These are phyloP conservation scores for Symbiodinium pilosum DNA, from an alignment of 73 alveolate genomes.

Conservation along the genomic window DNA sequence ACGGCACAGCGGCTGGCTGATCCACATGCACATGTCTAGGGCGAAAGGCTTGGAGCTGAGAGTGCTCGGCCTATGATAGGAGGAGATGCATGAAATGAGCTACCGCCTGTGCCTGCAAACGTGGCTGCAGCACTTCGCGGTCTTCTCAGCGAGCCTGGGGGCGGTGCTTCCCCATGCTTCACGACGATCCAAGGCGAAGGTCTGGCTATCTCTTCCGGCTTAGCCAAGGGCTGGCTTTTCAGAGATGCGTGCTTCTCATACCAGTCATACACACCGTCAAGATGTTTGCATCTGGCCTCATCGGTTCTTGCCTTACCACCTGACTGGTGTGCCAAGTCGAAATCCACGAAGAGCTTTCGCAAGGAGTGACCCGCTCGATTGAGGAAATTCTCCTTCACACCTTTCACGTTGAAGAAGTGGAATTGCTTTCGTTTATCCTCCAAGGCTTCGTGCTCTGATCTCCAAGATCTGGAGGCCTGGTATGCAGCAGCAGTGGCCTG, in stretches of 20 bases:
- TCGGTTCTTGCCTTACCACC: conserved; percentile 46
- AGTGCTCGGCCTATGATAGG: neutral
- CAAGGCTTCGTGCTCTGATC: conserved; percentile 16
- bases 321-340: conserved; percentile 65
- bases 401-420: conserved; percentile 16
- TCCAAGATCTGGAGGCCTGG: neutral
- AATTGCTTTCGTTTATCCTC: conserved; percentile 7
- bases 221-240: neutral
- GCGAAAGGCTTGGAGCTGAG: neutral
- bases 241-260: conserved; percentile 10
- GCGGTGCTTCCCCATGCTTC: neutral
- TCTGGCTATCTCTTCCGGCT: neutral
- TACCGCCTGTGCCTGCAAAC: neutral
- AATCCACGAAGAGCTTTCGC: conserved; percentile 44
- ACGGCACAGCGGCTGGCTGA: neutral
- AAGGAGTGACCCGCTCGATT: conserved; percentile 76
- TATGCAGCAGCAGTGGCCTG: neutral
- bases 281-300: conserved; percentile 49
- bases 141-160: neutral
- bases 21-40: neutral
- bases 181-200: neutral
- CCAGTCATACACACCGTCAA: conserved; percentile 41
- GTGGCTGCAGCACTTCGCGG: neutral
- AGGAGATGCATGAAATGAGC: neutral
- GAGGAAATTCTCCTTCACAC: conserved; percentile 40